Base-by-base conservation (phyloP, 306 rosid species). In the Cucumis cinereus region DNA sequence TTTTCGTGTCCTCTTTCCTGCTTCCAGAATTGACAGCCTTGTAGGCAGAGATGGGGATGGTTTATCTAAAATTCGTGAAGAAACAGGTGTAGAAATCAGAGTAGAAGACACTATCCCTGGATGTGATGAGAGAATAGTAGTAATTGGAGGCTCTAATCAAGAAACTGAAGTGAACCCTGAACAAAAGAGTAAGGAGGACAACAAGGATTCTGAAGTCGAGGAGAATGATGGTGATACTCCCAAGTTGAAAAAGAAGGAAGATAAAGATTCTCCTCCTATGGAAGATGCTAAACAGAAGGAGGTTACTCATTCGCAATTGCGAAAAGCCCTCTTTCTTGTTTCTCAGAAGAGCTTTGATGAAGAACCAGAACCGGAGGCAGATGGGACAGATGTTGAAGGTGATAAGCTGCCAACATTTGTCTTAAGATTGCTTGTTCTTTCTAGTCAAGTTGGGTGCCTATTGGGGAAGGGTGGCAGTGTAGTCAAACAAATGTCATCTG, bases 391-490 rank as follows among this genome's bases (percentile, higher is more conserved):
- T 30, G 89, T 80, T 73, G 90, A 90, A 73, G 59, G 71, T 53
- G 77, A 77, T 22, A 85, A 77, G 77, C 23, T 84, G 62, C 85
- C 87, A 23, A 73, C 83, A 22, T 52, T 79, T 77, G 82, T 81
- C 81, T 80, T 90, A 40, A 89, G 97, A 83, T 72, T 95, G 63
- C 90, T 92, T 8, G 89, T 95, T 74, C 85, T 88, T 66, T 89
- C 97, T 23, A 82, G 74, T 78, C 97, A 95, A 83, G 91, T 91
- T 68, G 99, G 99, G 15, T 94, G 97, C 88, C 55, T 94, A 74
- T 72, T 94, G 80, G 97, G 99, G 28, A 94, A 87, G 81, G 97
- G 95, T 83, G 99, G 99, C 56, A 84, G 96, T 38, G 97, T 92
- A 73, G 87, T 90, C 81, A 95, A 90, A 84, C 87, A 84, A 77